Percentiles rank a stretch among this genome's conserved stretches.
Conservation (phyloP, 2,329 filamentous ascomycete genomes). For the Microsporum audouinii region DNA sequence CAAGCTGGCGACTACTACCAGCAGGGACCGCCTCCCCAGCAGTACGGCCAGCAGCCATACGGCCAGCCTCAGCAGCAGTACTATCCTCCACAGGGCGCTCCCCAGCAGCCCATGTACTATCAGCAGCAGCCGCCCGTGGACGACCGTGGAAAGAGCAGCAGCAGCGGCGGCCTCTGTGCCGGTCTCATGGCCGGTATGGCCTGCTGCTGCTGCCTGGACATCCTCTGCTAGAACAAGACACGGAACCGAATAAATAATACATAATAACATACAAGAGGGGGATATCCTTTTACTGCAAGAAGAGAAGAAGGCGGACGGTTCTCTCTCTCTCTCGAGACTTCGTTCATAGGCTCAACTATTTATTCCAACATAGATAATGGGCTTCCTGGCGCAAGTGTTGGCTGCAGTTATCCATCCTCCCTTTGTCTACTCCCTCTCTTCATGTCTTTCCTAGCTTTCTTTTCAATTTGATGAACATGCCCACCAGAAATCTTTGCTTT, state of each 20-base stretch:
- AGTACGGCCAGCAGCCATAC: slow-evolving; percentile 12
- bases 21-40: slow-evolving; percentile 8
- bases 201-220: slow-evolving; percentile 42
- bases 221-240: slow-evolving; percentile 26
- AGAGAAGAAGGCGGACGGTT: neutral
- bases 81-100: slow-evolving; percentile 22
- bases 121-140: slow-evolving; percentile 26
- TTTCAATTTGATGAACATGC: neutral
- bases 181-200: slow-evolving; percentile 38
- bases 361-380: neutral
- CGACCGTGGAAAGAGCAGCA: slow-evolving; percentile 32
- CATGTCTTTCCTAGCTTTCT: neutral
- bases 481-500: neutral
- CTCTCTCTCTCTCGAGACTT: neutral
- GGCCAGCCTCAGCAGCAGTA: slow-evolving; percentile 20
- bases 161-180: slow-evolving; percentile 32
- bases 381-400: neutral
- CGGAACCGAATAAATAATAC: neutral
- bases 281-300: neutral
- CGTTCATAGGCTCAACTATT: neutral
- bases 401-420: neutral
- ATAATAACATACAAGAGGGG: neutral
- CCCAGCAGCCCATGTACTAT: slow-evolving; percentile 26
- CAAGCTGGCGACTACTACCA: slow-evolving; percentile 10
- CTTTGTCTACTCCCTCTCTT: neutral